phyloP scores from a whole-genome alignment of 441 rosid species.

The Adansonia madagascariensis region DNA sequence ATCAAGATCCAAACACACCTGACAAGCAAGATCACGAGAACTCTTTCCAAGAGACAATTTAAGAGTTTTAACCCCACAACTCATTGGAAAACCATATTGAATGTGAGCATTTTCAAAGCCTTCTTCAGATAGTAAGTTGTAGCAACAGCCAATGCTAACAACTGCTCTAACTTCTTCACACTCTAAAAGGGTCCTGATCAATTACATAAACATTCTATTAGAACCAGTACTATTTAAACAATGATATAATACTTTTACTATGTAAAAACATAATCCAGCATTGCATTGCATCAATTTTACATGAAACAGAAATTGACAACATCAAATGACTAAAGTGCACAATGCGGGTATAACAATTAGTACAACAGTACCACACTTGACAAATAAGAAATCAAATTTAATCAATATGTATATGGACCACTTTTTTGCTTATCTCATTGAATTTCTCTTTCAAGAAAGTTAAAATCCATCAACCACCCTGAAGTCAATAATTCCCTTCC shows the following conservation, averaged over 20 bases:
- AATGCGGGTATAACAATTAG: background rate
- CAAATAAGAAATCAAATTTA: background rate
- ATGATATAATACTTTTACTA: background rate
- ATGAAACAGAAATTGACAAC: constrained; percentile 8
- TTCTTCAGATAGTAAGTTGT: constrained; percentile 81
- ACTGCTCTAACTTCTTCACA: constrained; percentile 72
- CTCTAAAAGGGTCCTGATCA: constrained; percentile 69
- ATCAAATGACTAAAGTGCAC: background rate
- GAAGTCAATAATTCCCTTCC: background rate
- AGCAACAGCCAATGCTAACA: constrained; percentile 93
- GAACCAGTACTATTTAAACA: constrained; percentile 4
- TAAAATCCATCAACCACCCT: background rate
- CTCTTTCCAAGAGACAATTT: constrained; percentile 61
- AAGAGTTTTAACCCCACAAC: constrained; percentile 61
- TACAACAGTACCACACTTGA: background rate
- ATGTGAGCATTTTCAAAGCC: constrained; percentile 39
- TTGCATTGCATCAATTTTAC: background rate
- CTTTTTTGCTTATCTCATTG: background rate
- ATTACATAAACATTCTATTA: constrained; percentile 11
- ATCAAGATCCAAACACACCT: constrained; percentile 48
- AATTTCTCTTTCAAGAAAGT: constrained; percentile 14
- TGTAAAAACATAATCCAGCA: background rate
- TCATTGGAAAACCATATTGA: constrained; percentile 75
- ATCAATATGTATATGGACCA: background rate
- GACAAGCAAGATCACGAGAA: constrained; percentile 89